Evolutionary conservation across 2,329 filamentous ascomycete species (phyloP).

Genomic region (Scedosporium apiospermum): DNA sequence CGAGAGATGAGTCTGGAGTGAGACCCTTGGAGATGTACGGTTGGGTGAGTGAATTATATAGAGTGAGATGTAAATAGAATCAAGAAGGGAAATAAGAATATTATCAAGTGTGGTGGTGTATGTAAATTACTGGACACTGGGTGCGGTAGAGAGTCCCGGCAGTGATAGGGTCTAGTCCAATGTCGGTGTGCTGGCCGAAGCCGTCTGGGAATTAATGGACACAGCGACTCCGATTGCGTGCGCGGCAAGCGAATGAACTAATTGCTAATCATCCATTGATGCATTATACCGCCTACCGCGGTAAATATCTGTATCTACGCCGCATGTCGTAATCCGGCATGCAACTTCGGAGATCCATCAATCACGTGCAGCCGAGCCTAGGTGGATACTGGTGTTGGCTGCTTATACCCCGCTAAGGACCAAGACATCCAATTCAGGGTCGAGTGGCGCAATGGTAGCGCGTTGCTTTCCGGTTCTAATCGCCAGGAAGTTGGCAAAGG

Average conservation of each 20-base stretch:
- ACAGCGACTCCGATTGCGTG: background rate
- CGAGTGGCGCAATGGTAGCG: constrained; percentile 8
- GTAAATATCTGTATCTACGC: background rate
- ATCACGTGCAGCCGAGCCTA: no score
- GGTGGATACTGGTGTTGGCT: no score
- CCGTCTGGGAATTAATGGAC: background rate
- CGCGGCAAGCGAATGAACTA: background rate
- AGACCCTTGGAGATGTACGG: background rate
- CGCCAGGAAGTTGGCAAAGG: constrained; percentile 6
- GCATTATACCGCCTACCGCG: background rate
- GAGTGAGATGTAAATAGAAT: background rate
- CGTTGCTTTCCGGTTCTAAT: constrained; percentile 7
- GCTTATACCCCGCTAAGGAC: no score
- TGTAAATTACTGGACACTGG: background rate
- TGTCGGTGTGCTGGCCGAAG: background rate
- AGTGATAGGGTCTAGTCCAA: background rate
- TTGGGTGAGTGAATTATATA: background rate
- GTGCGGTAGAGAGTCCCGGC: background rate
- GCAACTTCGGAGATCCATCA: no score
- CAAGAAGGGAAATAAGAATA: background rate
- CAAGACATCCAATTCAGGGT: constrained; percentile 36
- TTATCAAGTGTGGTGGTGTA: background rate
- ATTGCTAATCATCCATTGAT: constrained; percentile 1
- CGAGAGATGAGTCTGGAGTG: background rate
- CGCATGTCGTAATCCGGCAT: no score